phyloP scores from a whole-genome alignment of 768 basidiomycete species.

The Saitozyma podzolica region DNA sequence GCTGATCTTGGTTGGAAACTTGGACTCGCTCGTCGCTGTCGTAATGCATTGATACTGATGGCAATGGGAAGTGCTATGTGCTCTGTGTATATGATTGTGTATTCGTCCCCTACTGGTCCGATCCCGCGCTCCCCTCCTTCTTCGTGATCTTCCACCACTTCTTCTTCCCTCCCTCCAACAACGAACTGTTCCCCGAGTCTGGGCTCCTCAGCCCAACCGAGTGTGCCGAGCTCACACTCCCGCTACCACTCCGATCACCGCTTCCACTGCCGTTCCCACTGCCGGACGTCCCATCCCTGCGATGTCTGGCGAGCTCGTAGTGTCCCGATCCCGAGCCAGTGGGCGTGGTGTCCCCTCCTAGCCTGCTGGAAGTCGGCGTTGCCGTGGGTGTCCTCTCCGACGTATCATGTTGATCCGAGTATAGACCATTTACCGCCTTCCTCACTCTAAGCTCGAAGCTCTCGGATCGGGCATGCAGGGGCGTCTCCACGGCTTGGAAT shows the following conservation, averaged over 20 bases:
- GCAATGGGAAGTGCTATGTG: too few species aligned
- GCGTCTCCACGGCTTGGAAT: slow-evolving; percentile 11
- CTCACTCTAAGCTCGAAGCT: slow-evolving; percentile 32
- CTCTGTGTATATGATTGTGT: too few species aligned
- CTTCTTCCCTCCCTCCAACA: slow-evolving; percentile 21
- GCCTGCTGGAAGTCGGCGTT: background rate
- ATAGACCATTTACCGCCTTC: slow-evolving; percentile 4
- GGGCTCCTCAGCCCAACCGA: too few species aligned
- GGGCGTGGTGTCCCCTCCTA: background rate
- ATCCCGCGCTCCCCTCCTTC: slow-evolving; percentile 10
- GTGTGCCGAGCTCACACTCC: background rate
- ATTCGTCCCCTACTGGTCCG: background rate
- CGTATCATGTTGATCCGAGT: background rate
- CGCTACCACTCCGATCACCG: slow-evolving; percentile 2
- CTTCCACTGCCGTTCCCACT: background rate
- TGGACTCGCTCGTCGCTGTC: too few species aligned
- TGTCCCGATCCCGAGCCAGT: background rate
- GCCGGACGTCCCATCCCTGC: background rate
- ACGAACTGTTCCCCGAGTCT: too few species aligned
- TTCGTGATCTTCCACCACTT: slow-evolving; percentile 37
- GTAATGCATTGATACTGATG: too few species aligned
- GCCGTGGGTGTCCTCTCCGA: background rate
- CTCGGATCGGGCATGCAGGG: slow-evolving; percentile 22
- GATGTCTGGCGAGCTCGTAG: background rate
- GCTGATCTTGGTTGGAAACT: too few species aligned